phyloP scores from a whole-genome alignment of 1,139 yeast genomes.

The Candida glucosophila region DNA sequence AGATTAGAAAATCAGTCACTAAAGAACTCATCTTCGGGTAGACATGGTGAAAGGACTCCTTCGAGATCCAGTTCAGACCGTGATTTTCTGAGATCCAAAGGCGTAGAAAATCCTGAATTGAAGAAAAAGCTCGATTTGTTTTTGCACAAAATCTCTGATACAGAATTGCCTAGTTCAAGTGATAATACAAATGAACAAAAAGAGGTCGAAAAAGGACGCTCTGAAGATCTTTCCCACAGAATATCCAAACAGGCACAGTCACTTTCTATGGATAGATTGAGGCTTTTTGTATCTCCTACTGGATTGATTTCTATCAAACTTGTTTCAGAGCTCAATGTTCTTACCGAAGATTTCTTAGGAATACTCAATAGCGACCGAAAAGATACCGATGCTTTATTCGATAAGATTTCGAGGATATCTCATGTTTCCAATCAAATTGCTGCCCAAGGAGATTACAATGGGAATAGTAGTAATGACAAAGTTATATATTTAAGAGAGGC shows the following conservation, averaged over 20 bases:
- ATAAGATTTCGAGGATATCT: conserved; percentile 45
- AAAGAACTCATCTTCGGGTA: conserved; percentile 15
- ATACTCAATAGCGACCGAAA: conserved; percentile 24
- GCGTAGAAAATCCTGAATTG: conserved; percentile 3
- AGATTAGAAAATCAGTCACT: conserved; percentile 34
- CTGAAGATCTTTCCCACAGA: conserved; percentile 18
- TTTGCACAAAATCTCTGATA: conserved; percentile 17
- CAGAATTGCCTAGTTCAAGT: conserved; percentile 11
- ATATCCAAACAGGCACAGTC: conserved; percentile 17
- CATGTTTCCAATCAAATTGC: conserved; percentile 42
- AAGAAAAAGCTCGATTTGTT: conserved; percentile 16
- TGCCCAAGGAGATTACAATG: conserved; percentile 28
- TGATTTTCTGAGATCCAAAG: neutral
- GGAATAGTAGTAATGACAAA: conserved; percentile 27
- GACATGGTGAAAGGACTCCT: conserved; percentile 2
- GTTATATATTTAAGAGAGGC: conserved; percentile 51
- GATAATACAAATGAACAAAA: conserved; percentile 11
- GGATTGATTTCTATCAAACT: conserved; percentile 40
- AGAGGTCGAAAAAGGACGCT: conserved; percentile 24
- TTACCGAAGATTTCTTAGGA: conserved; percentile 35
- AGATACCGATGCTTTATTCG: conserved; percentile 41
- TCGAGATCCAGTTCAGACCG: neutral
- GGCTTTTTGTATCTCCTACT: conserved; percentile 21
- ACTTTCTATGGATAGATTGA: conserved; percentile 13
- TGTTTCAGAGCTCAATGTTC: conserved; percentile 38